A percentile compares a stretch with the other conserved stretches of the same genome.
These are phyloP conservation scores for Irpex sp. DNA, from an alignment of 1,284 basidiomycete genomes.

Conservation along the genomic window DNA sequence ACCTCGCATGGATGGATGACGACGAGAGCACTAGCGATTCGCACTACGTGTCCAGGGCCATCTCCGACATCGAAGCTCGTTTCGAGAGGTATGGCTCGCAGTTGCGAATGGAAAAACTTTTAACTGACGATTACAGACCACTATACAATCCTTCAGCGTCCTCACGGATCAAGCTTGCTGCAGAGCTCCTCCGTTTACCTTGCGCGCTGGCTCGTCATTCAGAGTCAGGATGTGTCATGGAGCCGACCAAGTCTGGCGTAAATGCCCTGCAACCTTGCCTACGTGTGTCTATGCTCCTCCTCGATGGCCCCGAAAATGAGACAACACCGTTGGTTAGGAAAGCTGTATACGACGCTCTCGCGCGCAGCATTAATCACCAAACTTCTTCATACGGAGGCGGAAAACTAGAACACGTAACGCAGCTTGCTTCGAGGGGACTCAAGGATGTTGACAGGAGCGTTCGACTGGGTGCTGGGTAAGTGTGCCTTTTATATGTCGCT, in stretches of 20 bases:
- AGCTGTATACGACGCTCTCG: constrained; percentile 40
- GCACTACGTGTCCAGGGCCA: constrained; percentile 20
- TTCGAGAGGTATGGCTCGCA: constrained; percentile 36
- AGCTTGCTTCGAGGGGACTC: constrained; percentile 45
- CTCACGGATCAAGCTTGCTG: constrained; percentile 32
- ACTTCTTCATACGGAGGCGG: constrained; percentile 30
- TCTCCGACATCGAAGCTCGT: constrained; percentile 26
- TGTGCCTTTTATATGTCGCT: constrained; percentile 8
- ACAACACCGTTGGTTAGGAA: constrained; percentile 44
- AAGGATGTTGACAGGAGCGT: constrained; percentile 53
- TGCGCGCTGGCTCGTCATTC: constrained; percentile 43
- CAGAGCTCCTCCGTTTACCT: constrained; percentile 33
- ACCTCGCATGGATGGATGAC: constrained; percentile 45
- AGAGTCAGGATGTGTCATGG: constrained; percentile 27
- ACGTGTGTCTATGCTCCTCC: constrained; percentile 36
- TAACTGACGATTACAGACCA: constrained; percentile 26
- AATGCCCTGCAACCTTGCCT: constrained; percentile 36
- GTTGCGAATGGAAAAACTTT: not conserved
- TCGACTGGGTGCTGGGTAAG: constrained; percentile 67
- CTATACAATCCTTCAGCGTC: constrained; percentile 26
- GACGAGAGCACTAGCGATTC: constrained; percentile 33
- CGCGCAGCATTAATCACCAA: constrained; percentile 46
- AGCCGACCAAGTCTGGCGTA: constrained; percentile 22
- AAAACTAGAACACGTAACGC: constrained; percentile 33
- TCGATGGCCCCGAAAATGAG: constrained; percentile 44